Evolutionary conservation across 1,284 basidiomycete species (phyloP), one percentile per base, ranked within the genome.

Genomic region (Boletus calvinii): DNA sequence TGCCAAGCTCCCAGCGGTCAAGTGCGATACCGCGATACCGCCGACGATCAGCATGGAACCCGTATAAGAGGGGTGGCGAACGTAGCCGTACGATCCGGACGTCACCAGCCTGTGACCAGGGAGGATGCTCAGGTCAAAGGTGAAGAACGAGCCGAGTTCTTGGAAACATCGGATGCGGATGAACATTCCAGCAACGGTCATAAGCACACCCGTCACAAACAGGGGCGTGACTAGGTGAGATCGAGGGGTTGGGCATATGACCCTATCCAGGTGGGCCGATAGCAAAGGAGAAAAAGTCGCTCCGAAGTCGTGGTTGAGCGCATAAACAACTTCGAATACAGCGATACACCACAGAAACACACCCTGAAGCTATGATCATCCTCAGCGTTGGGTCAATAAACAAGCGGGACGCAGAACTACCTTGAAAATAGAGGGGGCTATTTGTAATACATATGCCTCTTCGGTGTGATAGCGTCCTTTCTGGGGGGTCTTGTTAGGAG

Each of bases 71-170:
- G 78, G 78, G 60, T 80, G 79, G 7, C 79, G 78, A 42, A 84
- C 80, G 53, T 76, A 73, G 12, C 68, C 59, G 62, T 85, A 85
- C 53, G 76, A 78, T 6, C 82, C 76, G 13, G 65, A 67, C 0
- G 79, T 83, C 60, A 85, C 70, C 52, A 85, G 74, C 36, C 66
- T 74, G 66, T 84, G 83, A n/a, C 70, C 64, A 2, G 79, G 77
- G 56, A 78, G 74, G 43, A 84, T 69, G 44, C 80, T 79, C 54
- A 85, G 74, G 57, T 83, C 81, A 64, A 83, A 85, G 1, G 83
- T 85, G 70, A 85, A 85, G 51, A 83, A 69, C 6, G 73, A 63
- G 1, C 82, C 83, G 31, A 76, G 72, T 46, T 67, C 65, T 46
- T 58, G 65, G 66, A 72, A 77, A 57, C 75, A 76, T 15, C 56